Evolutionary conservation across 352 stramenopile species (phyloP).

Genomic region (Globisporangium sylvaticum): DNA sequence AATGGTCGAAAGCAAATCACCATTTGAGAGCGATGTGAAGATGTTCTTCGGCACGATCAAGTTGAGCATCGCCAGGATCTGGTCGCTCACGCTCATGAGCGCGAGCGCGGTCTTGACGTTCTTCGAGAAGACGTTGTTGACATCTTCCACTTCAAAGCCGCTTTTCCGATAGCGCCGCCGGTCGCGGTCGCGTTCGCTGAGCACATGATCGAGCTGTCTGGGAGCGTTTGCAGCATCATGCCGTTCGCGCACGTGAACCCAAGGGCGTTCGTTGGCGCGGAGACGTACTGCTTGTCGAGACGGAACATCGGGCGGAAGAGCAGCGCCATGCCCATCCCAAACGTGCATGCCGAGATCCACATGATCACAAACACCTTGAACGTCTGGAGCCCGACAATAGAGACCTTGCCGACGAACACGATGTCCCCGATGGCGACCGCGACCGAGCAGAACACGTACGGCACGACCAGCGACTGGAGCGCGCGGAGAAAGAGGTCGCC

Average conservation of each 20-base stretch:
- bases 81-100: constrained; percentile 48
- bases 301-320: constrained; percentile 58
- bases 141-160: constrained; percentile 42
- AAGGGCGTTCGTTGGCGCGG: constrained; percentile 28
- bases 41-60: constrained; percentile 69
- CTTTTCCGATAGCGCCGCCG: constrained; percentile 13
- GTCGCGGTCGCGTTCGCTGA: constrained; percentile 20
- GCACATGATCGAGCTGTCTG: constrained; percentile 17
- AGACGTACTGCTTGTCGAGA: constrained; percentile 16
- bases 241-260: constrained; percentile 50
- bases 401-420: constrained; percentile 71
- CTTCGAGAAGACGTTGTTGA: constrained; percentile 49
- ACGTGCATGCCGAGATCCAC: constrained; percentile 41
- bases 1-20: constrained; percentile 57
- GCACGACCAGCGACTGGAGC: constrained; percentile 71
- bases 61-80: constrained; percentile 57
- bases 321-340: constrained; percentile 56
- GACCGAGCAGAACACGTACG: constrained; percentile 77
- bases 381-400: constrained; percentile 60
- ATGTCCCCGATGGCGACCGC: constrained; percentile 73
- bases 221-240: constrained; percentile 22
- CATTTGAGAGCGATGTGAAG: constrained; percentile 37
- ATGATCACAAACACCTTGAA: constrained; percentile 54
- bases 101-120: constrained; percentile 34
- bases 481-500: constrained; percentile 74